These are phyloP conservation scores for Petunia hybrid DNA, from an alignment of 305 asterid species.

Conservation along the genomic window DNA sequence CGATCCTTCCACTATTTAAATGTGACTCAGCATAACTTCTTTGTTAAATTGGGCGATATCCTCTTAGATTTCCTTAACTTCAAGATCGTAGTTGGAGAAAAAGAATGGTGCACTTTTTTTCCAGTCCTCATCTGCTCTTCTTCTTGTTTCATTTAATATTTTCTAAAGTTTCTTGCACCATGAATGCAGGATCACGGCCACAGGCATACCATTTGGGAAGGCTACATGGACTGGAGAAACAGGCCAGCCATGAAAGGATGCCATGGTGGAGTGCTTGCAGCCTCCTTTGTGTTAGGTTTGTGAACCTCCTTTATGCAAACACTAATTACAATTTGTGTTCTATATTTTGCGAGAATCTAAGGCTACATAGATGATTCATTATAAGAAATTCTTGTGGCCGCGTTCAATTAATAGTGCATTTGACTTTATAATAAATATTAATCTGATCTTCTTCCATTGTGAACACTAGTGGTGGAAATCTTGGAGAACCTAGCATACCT, in stretches of 20 bases:
- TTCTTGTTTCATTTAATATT: not conserved
- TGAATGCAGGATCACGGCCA: slow-evolving; percentile 46
- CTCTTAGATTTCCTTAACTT: slow-evolving; percentile 34
- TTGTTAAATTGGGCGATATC: slow-evolving; percentile 31
- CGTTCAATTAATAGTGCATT: no score
- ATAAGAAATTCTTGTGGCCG: not conserved
- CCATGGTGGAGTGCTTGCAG: slow-evolving; percentile 76
- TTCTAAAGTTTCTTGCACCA: slow-evolving; percentile 23
- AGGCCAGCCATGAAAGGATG: slow-evolving; percentile 61
- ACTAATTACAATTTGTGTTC: not conserved
- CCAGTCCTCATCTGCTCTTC: no score
- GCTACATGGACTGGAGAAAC: slow-evolving; percentile 70
- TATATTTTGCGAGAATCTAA: not conserved
- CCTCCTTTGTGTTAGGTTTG: slow-evolving; percentile 74
- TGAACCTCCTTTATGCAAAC: slow-evolving; percentile 21
- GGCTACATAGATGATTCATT: not conserved
- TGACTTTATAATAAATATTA: no score
- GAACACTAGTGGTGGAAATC: slow-evolving; percentile 64
- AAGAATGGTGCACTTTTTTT: slow-evolving; percentile 43
- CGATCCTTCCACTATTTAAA: slow-evolving; percentile 51
- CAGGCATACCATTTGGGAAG: slow-evolving; percentile 51
- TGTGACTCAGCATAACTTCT: slow-evolving; percentile 37
- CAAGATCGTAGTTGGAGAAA: slow-evolving; percentile 13
- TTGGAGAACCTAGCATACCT: slow-evolving; percentile 83
- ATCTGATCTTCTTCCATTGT: not conserved